Evolutionary conservation across 495 filamentous ascomycete species (phyloP), one percentile per base, ranked within the genome.

Genomic region (Immersiella caudata): DNA sequence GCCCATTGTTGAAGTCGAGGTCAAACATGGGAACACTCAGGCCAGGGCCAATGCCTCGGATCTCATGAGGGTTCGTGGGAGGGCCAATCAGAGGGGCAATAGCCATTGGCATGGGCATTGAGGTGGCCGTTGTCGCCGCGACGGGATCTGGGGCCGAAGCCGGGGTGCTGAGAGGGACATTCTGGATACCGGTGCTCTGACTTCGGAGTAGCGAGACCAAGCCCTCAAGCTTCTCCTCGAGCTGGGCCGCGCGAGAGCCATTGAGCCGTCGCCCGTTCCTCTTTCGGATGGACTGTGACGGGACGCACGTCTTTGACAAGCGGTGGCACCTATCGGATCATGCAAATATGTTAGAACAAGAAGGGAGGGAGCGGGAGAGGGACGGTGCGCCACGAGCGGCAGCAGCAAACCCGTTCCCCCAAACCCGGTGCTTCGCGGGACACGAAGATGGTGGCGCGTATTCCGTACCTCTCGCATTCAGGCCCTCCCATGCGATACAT

Each of bases 211-310:
- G 75, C 9, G 73, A 70, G n/a, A 81, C 78, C 4, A 83, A 68
- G 46, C 81, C 79, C 24, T 83, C 81, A 0, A 82, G 72, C 70
- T 81, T 82, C 51, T 80, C 75, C 67, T 83, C 79, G 5, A 82
- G 78, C 63, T 81, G 78, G 18, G 81, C 79, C 0, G 81, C 72
- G 21, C 79, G 71, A 9, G 76, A 76, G 0, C 76, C 68, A 55
- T 76, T 70, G 8, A 62, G 36, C 36, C 73, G 61, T 59, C 70
- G 69, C 16, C 68, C 71, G 49, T 75, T 72, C 12, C 79, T 76
- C 27, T 75, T 80, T 50, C 81, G 76, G n/a, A 80, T 69, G 1
- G 78, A 73, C 8, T 73, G 73, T 0, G 79, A 79, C 14, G 80
- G 80, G 18, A 76, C 61, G 56, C 81, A 83, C 60, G 79, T 73